Base-by-base conservation (phyloP, 768 basidiomycete genomes). In the Suillus americanus region DNA sequence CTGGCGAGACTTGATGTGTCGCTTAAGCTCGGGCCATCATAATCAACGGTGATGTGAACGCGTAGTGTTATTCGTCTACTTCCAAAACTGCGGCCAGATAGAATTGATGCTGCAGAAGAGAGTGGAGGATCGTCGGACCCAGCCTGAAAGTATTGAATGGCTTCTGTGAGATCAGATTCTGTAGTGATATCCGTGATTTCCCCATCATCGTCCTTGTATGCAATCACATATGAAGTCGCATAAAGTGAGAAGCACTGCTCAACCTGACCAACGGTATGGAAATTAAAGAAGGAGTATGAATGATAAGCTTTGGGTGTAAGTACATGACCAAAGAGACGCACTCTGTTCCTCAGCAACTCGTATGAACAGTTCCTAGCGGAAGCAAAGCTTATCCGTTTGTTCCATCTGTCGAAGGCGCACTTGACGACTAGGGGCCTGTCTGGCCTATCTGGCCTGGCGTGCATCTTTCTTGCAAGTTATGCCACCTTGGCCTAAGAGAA, bases 171-270 rank as follows among this genome's bases (percentile, higher is more conserved):
- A 70, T 96, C 92, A 5, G 77, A 73, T 63, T 97, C 93, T 23
- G 83, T 85, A 0, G 80, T 77, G 67, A 95, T 91, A 66, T 81
- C 83, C 28, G 83, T 86, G 63, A 85, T 83, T 73, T 95, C 94
- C 64, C 89, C 90, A 64, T 96, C 94, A 72, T 97, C 94, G 71
- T 95, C 94, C 69, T 88, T 91, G 78, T 94, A 97, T 5, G 88
- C 81, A 63, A 98, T 88, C 5, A 80, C 80, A 70, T 91, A 97
- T 7, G 87, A 78, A 0, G 86, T 85, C 5, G 86, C 85, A 50
- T 82, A 86, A 28, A 97, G 84, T 1, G 89, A 84, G 73, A 94
- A 97, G 66, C 89, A 89, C 72, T 93, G 89, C 69, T 94, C 93
- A 40, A 97, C 85, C 95, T 97, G 70, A 53, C 38, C 14, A 46